phyloP scores from a whole-genome alignment of 441 rosid genomes.

The Aquilaria agallochum region DNA sequence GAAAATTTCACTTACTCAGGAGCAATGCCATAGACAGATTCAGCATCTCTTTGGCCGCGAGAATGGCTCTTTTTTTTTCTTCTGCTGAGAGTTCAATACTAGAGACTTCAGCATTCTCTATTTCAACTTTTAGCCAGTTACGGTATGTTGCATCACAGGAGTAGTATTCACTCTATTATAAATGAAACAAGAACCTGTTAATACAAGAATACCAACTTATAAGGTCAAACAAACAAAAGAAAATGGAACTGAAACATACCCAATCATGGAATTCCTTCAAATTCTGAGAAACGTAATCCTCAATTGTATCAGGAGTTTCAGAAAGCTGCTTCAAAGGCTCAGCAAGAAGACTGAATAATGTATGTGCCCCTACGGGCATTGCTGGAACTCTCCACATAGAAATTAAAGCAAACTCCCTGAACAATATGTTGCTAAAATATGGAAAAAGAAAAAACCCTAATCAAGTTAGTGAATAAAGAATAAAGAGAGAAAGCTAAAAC shows the following conservation, averaged over 20 bases:
- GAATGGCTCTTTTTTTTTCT: constrained; percentile 62
- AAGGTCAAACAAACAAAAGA: constrained; percentile 6
- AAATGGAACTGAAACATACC: constrained; percentile 45
- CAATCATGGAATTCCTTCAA: constrained; percentile 91
- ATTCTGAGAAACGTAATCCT: constrained; percentile 71
- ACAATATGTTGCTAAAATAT: constrained; percentile 68
- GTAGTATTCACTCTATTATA: constrained; percentile 78
- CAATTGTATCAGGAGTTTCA: constrained; percentile 54
- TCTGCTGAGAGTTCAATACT: constrained; percentile 66
- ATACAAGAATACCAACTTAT: constrained; percentile 2
- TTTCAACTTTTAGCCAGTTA: constrained; percentile 84
- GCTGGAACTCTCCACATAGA: constrained; percentile 99
- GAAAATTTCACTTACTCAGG: constrained; percentile 47
- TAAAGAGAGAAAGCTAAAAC: too few relatives aligned
- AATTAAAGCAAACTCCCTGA: constrained; percentile 92
- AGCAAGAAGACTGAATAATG: constrained; percentile 89
- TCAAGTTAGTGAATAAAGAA: too few relatives aligned
- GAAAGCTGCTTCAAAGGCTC: constrained; percentile 98
- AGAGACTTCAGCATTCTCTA: constrained; percentile 74
- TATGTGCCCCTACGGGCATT: constrained; percentile 97
- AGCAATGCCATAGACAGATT: constrained; percentile 60
- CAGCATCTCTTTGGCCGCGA: constrained; percentile 72
- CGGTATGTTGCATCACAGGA: constrained; percentile 98
- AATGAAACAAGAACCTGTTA: constrained; percentile 1
- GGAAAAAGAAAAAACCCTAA: constrained; percentile 15